phyloP scores from a whole-genome alignment of 495 filamentous ascomycete genomes.

The Penicillium arizonense region DNA sequence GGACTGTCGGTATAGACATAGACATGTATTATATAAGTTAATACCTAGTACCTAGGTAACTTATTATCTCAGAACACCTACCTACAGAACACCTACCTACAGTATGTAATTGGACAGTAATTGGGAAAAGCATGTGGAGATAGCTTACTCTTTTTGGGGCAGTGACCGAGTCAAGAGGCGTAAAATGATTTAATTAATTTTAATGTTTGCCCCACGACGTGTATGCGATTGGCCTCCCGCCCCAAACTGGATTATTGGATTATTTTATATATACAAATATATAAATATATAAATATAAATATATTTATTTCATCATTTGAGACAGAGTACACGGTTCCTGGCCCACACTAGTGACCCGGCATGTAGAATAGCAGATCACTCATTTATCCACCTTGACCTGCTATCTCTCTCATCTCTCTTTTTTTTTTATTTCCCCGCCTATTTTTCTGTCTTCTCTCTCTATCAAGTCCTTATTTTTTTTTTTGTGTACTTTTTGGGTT shows the following conservation, averaged over 20 bases:
- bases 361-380: conserved; percentile 45
- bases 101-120: too few species aligned
- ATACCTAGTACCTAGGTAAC: too few species aligned
- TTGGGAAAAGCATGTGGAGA: too few species aligned
- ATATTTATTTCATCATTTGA: neutral
- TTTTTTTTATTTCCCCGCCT: conserved; percentile 22
- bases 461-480: conserved; percentile 3
- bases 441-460: conserved; percentile 24
- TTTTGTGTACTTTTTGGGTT: conserved; percentile 12
- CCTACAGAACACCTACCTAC: too few species aligned
- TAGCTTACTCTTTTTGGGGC: neutral
- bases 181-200: too few species aligned
- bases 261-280: too few species aligned
- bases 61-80: too few species aligned
- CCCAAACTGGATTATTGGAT: too few species aligned
- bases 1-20: neutral
- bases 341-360: conserved; percentile 37
- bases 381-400: conserved; percentile 40
- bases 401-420: conserved; percentile 30
- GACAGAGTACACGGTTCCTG: conserved; percentile 30
- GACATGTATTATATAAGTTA: neutral
- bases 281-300: neutral
- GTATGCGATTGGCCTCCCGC: too few species aligned
- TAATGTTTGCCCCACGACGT: too few species aligned
- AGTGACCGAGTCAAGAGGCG: neutral